Evolutionary conservation across 2,329 filamentous ascomycete species (phyloP), one percentile per base, ranked within the genome.

Genomic region (Neoarthrinium moseri): DNA sequence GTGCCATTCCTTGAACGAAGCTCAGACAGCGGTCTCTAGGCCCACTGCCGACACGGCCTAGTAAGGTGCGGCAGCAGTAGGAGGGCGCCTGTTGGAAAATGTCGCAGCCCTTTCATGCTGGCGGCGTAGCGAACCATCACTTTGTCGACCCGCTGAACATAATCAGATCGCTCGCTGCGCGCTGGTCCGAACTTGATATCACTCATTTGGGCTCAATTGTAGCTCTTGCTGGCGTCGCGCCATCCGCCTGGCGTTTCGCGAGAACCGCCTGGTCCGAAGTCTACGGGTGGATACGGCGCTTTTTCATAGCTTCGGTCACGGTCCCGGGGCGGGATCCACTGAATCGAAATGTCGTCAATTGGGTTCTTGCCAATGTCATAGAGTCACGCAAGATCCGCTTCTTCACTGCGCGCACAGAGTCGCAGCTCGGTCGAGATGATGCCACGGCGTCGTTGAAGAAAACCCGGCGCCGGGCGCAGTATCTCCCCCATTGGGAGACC

Each of bases 161-260:
- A 36, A 54, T 73, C 43, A 62, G 56, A 38, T 63, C 68, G 12
- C 57, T 69, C 34, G 63, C 66, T 49, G 57, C 56, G 18, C 64
- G 63, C 30, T 74, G 70, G 70, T 64, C 67, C n/a, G 65, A 69
- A 20, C 60, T 75, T 7, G 71, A 75, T 41, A 63, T 75, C 40
- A 71, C 70, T 1, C 70, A 69, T 32, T 58, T 74, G 20, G 72
- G 72, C 0, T 71, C 71, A 4, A 54, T 73, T 8, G 63, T 74
- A 29, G 70, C 73, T 27, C 69, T 75, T 42, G 65, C 67, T 22
- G 67, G 71, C 23, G 65, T 69, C 0, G 54, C 68, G 0, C 69
- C 72, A 2, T 62, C 68, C 3, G 68, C 60, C 1, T 70, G 68
- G 65, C 60, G 64, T 5, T 59, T 72, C 11, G 26, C 73, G 3